Conservation (phyloP, 139 green algal species). For the Limnomonas spitsbergensis region DNA sequence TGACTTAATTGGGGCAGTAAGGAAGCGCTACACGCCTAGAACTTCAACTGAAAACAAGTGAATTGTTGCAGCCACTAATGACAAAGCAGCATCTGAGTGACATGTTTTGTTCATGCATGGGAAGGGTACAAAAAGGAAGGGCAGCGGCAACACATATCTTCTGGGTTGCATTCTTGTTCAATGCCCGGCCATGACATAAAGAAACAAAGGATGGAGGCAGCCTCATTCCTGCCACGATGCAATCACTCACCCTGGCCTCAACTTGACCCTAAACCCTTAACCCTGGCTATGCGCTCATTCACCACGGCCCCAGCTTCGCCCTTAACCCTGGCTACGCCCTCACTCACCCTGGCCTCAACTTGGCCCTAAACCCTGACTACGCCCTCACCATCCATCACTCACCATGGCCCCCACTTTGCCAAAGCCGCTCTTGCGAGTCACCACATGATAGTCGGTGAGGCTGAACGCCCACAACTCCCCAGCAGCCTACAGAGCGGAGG, state of each 20-base stretch:
- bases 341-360: slow-evolving; percentile 10
- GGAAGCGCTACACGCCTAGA: too few relatives aligned
- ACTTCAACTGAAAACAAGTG: too few relatives aligned
- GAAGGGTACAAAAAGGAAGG: too few relatives aligned
- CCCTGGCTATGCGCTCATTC: neutral
- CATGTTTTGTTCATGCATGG: neutral
- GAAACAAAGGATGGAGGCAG: neutral
- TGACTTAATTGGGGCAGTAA: too few relatives aligned
- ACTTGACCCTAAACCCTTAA: neutral
- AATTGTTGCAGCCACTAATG: neutral
- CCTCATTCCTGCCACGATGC: neutral
- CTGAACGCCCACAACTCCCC: slow-evolving; percentile 29
- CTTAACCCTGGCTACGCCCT: neutral
- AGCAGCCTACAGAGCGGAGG: slow-evolving; percentile 11
- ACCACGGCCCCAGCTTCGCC: neutral
- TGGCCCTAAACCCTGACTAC: neutral
- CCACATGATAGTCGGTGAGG: slow-evolving; percentile 22
- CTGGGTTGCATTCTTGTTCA: too few relatives aligned
- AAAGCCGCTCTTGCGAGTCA: slow-evolving; percentile 27
- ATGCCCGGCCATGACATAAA: neutral
- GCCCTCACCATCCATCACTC: too few relatives aligned
- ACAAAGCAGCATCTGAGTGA: neutral
- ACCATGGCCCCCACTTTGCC: slow-evolving; percentile 20
- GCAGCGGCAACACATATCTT: too few relatives aligned
- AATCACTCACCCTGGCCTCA: slow-evolving; percentile 7